Percentiles rank a stretch among this genome's conserved stretches.
These are phyloP conservation scores for Colletotrichum tofieldiae DNA, from an alignment of 2,329 filamentous ascomycete genomes.

Conservation along the genomic window DNA sequence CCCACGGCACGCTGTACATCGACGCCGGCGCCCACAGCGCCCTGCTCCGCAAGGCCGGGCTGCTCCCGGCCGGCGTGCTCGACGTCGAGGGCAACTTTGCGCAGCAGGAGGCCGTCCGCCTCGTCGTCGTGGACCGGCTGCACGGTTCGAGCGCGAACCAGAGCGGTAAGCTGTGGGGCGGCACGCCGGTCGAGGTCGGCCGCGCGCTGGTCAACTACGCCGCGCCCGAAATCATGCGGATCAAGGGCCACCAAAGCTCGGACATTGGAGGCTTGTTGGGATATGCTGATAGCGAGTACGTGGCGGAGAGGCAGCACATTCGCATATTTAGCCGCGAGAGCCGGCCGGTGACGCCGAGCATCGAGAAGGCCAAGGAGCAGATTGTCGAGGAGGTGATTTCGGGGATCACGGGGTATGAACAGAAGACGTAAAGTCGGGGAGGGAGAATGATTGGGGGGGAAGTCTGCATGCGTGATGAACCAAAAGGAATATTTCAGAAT, in stretches of 20 bases:
- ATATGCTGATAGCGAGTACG: constrained; percentile 95
- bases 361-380: constrained; percentile 45
- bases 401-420: constrained; percentile 47
- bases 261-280: constrained; percentile 87
- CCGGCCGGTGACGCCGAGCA: constrained; percentile 66
- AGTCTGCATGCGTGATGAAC: constrained; percentile 9
- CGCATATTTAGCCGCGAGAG: constrained; percentile 77
- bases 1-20: constrained; percentile 93
- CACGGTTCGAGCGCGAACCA: constrained; percentile 51
- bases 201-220: constrained; percentile 94
- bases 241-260: constrained; percentile 86
- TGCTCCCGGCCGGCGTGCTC: constrained; percentile 92
- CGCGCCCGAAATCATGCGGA: constrained; percentile 84
- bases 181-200: constrained; percentile 80
- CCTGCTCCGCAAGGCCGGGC: constrained; percentile 85
- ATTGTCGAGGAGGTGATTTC: constrained; percentile 35
- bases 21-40: constrained; percentile 90
- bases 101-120: constrained; percentile 91
- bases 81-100: constrained; percentile 91
- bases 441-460: not conserved
- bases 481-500: not conserved
- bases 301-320: constrained; percentile 90
- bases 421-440: constrained; percentile 22
- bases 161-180: constrained; percentile 65
- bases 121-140: constrained; percentile 82